Conservation (phyloP, 208 protist species). For the Borovskyia barvae region DNA sequence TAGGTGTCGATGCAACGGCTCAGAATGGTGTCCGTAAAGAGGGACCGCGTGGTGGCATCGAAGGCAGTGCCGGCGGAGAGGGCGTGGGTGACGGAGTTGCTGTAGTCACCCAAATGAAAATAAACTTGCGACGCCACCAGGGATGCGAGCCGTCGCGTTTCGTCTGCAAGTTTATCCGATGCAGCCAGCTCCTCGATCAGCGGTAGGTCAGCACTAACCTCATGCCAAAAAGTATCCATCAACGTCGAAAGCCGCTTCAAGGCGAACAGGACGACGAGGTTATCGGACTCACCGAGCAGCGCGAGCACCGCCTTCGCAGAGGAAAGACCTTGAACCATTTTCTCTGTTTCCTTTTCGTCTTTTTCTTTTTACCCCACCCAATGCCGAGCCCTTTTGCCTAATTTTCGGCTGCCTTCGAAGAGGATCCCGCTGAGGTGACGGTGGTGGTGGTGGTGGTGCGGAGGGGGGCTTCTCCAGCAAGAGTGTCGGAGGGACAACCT, state of each 20-base stretch:
- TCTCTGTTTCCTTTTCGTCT: not conserved
- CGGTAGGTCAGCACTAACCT: constrained; percentile 76
- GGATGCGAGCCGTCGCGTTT: constrained; percentile 81
- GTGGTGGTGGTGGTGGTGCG: not conserved
- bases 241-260: constrained; percentile 67
- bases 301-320: constrained; percentile 84
- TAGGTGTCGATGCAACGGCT: constrained; percentile 96
- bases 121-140: constrained; percentile 96
- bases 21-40: constrained; percentile 90
- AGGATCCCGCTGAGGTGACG: not conserved
- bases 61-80: constrained; percentile 95
- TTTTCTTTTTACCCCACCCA: not conserved
- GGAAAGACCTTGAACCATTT: constrained; percentile 56
- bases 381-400: constrained; percentile 4
- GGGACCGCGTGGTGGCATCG: constrained; percentile 77
- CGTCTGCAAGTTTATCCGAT: constrained; percentile 41
- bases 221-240: constrained; percentile 90
- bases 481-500: too few relatives aligned
- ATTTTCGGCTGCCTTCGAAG: constrained; percentile 6
- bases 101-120: constrained; percentile 97
- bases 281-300: constrained; percentile 72
- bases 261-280: constrained; percentile 71
- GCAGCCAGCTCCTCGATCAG: constrained; percentile 85
- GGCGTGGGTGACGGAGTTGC: constrained; percentile 94
- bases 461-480: too few relatives aligned